Evolutionary conservation across 169 alveolate genomes (phyloP), one percentile per base, ranked within the genome.

Genomic region (Plasmodium relictum): DNA sequence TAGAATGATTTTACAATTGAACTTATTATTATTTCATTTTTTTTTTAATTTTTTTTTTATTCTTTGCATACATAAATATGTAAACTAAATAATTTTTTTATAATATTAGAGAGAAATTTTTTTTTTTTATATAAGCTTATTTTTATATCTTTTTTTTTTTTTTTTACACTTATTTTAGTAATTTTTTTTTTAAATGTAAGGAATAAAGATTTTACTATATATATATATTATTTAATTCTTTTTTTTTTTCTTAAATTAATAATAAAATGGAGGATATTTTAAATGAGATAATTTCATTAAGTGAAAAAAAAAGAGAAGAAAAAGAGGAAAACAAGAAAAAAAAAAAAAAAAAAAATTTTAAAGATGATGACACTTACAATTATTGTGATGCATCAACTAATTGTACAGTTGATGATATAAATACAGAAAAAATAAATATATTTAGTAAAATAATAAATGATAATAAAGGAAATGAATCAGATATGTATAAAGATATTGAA

Each of bases 231-330:
- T 6, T 6, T 54, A 54, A 10, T 54, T 10, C 14, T 54, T 10
- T 39, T 66, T 14, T 39, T 20, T 39, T 39, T 44, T 39, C 14
- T 0, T 37, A 12, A n/a, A 18, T 62, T 31, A 20, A 45, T 48
- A 18, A 52, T 48, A 37, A n/a, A 31, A 76, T 76, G 89, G 78
- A 76, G 20, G 89, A 76, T 42, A 76, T 76, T 10, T 54, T 76
- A 24, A 65, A 65, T 16, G 89, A 76, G 9, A 76, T 76, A 12
- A 76, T 76, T 44, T 76, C 89, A 16, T 18, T 76, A 22, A 76
- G 76, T 31, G 89, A 76, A 44, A 61, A 76, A 42, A 76, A 76
- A 58, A 66, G 58, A 22, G 48, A 20, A 10, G 68, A 37, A 56
- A 54, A 52, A 31, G 44, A 20, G n/a, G 85, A 59, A 59, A 59